Base-by-base conservation (phyloP, 371 early-diverging fungal genomes). In the Zychaea mexicana region DNA sequence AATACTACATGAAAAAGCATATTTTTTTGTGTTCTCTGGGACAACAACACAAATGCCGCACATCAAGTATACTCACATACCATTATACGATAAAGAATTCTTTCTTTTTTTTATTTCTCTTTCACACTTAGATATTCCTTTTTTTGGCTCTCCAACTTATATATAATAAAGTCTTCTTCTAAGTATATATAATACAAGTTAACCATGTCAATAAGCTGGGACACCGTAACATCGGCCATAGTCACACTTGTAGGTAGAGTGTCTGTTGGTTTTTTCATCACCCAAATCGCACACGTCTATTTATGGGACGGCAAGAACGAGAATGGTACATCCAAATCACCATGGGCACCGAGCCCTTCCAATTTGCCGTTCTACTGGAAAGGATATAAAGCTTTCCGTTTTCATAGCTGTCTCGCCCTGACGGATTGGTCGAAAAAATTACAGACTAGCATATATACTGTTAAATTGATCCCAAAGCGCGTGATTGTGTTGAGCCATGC, bases 321-420 rank as follows among this genome's bases (percentile, higher is more conserved):
- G 13, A 79, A 82, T 27, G 82, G 82, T 7, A 72, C 69, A 1
- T 46, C 39, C 1, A 82, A 82, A 38, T 22, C 30, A 3, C 70
- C 76, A n/a, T 79, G 79, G 76, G 68, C 79, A 31, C 65, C 72
- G 1, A 68, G 68, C 39, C 79, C 79, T 8, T 21, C 42, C 0
- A 27, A 30, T 1, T 36, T 69, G 7, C 74, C 78, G n/a, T 72
- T 56, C 28, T 62, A 70, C 17, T 69, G 55, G 38, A 72, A 78
- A 5, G 76, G 66, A 6, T 69, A 66, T 22, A 17, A 64, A 9
- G 46, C 30, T 8, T 74, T 74, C 31, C 42, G 70, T 9, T 30
- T n/a, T 8, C 53, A 63, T 1, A 7, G 53, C 0, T 79, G 69
- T 31, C 68, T 61, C 31, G 67, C 64, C 22, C 45, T 82, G 3